Evolutionary conservation across 1,284 basidiomycete species (phyloP), one percentile per base, ranked within the genome.

Genomic region (Singerocomus inundabilis): DNA sequence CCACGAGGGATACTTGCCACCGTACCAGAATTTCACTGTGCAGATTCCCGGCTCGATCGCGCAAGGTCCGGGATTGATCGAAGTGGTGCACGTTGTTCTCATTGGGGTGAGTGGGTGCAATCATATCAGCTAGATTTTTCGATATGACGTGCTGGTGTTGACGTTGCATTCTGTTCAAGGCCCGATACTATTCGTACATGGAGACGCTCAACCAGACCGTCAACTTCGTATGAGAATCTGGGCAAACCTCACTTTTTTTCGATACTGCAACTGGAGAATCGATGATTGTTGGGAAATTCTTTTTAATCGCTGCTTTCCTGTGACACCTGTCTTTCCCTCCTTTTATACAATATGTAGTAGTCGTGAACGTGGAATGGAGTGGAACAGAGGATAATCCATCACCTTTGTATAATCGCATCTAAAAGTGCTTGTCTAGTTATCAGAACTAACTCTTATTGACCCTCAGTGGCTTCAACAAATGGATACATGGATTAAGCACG

Each of bases 11-110:
- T 16, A 52, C 34, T 12, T 44, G 16, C 55, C 65, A 2, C 63
- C 66, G 6, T 68, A 67, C 34, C 32, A 68, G 12, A 68, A 65
- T 43, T 56, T 68, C 12, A 57, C 58, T 0, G 55, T 68, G 2
- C 52, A 56, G 21, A 28, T 65, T 4, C 64, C 63, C 1, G 46
- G 38, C 21, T 26, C 24, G 13, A 0, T 36, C 25, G 0, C 49
- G 4, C 0, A 13, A 13, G 63, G 63, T 3, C 46, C 55, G 34
- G 62, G 60, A n/a, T 29, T 44, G 38, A 38, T 65, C 36, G 56
- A 52, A 15, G 63, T 67, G 16, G 48, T 40, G 5, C 63, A 65
- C 36, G 5, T 57, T 12, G 25, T 50, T 8, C 64, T 65, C 41
- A 1, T 57, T 13, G 62, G 53, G 33, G 64, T 65, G 45, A 54